Base-by-base conservation (phyloP, 2,329 filamentous ascomycete species). In the Arthrobotrys iridis region DNA sequence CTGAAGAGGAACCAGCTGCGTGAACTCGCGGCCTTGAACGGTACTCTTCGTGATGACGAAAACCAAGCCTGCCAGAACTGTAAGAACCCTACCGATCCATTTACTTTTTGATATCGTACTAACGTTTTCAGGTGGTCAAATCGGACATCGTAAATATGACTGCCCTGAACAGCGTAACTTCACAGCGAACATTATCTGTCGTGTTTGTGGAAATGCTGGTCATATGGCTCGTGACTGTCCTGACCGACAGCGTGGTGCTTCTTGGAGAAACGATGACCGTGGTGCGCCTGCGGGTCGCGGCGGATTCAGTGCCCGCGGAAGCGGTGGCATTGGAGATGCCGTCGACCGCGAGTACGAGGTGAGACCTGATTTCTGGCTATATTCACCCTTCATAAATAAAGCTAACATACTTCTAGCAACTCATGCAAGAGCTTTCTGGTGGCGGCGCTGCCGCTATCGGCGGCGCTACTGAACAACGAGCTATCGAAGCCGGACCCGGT, bases 31-130 rank as follows among this genome's bases (percentile, higher is more conserved):
- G 93, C 95, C 24, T 91, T 99, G 80, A 99, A 99, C 88, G 95
- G 95, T 88, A 99, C 95, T 6, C 90, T 99, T 18, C 94, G 95
- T 85, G 95, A 99, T 81, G 95, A 99, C 81, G 95, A 99, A 83
- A 99, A 99, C 83, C 95, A 99, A 83, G 95, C 95, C 78, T 99
- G 95, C 84, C 95, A 99, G 85, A 99, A 99, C 86, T 99, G 89
- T 85, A 83, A 82, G 85, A 83, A 24, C 20, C 35, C 41, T 43
- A n/a, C 28, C n/a, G n/a, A n/a, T n/a, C n/a, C n/a, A n/a, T 37
- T 55, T 10, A 37, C 50, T 72, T 60, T 66, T 77, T 60, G 45
- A 64, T 37, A 18, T 78, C 15, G n/a, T 10, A 41, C 74, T 81
- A 78, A 82, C 41, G 11, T 35, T 5, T 30, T 41, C 48, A 86